A percentile compares a stretch with the other conserved stretches of the same genome.
Evolutionary conservation across 1,139 yeast species (phyloP).

Genomic region (Hyphopichia burtonii): DNA sequence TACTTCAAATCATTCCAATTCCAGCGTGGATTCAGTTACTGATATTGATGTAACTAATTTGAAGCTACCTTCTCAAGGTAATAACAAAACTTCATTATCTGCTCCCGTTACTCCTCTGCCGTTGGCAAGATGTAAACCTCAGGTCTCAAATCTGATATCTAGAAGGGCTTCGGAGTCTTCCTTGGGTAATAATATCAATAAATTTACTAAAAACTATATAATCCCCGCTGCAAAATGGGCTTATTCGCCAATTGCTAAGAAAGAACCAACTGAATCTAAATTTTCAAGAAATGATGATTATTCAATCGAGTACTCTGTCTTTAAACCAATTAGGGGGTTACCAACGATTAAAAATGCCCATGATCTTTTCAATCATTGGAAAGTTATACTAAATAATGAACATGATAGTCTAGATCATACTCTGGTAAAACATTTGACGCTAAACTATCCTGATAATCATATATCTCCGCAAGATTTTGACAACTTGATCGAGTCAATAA

Average conservation of each 20-base stretch:
- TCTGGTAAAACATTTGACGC: conserved; percentile 5
- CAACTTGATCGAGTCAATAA: conserved; percentile 17
- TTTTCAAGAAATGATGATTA: conserved; percentile 11
- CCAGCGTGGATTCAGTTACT: background rate
- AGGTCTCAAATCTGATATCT: conserved; percentile 1
- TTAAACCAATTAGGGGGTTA: conserved; percentile 18
- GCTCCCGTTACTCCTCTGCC: background rate
- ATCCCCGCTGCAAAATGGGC: conserved; percentile 32
- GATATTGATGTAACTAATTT: background rate
- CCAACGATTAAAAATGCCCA: conserved; percentile 15
- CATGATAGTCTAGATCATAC: background rate
- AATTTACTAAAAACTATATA: conserved; percentile 21
- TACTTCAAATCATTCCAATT: background rate
- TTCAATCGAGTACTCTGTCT: conserved; percentile 27
- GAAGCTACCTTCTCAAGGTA: background rate
- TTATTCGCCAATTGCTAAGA: conserved; percentile 16
- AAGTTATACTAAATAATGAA: conserved; percentile 7
- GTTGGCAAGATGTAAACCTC: background rate
- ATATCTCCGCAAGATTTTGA: conserved; percentile 20
- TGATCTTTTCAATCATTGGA: conserved; percentile 16
- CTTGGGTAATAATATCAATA: conserved; percentile 5
- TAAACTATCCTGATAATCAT: conserved; percentile 20
- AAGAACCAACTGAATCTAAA: conserved; percentile 3
- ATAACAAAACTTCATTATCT: background rate
- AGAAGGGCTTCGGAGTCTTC: conserved; percentile 11